Base-by-base conservation (phyloP, 768 basidiomycete species). In the Wakefieldia striispora region DNA sequence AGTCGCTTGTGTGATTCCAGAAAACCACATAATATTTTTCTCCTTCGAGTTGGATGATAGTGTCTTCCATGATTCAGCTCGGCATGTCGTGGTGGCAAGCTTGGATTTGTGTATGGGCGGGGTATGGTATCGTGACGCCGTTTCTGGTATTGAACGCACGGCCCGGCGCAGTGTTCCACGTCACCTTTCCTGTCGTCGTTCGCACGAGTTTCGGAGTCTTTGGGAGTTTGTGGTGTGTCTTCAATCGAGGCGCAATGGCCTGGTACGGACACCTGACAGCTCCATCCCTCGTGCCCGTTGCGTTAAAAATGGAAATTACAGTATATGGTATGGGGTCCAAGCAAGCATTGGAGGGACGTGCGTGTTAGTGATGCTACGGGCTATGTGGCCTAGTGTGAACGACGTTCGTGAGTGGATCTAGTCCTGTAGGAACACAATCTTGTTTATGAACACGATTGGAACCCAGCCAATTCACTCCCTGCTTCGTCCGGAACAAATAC, bases 51-150 rank as follows among this genome's bases (percentile, higher is more conserved):
- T 86, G 83, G 85, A 84, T 84, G 84, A 87, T 88, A 51, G 84
- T 77, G 0, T 86, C 84, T 24, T 83, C 84, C 12, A 86, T 88
- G 86, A 76, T 84, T 27, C 79, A 84, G 53, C 67, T 82, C 24
- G 84, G 84, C 3, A 75, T 90, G 26, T 83, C 83, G 0, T 90
- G 86, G 87, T 91, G 86, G 87, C 85, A 90, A 64, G 83, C 89
- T 14, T 88, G 89, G 86, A 75, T 91, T 45, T 89, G 84, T 51
- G 84, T 86, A 12, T 87, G 83, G 84, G 55, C 86, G 31, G 82
- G 74, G 40, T 86, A 74, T 64, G 79, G 62, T 1, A 51, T 82
- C 48, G 79, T 80, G 19, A 82, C 85, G 2, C 82, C 82, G 0
- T 85, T 94, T 69, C 76, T 92, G 51, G 83, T 83, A 21, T 64